These are phyloP conservation scores for Linanthus parryae DNA, from an alignment of 148 eudicot genomes.

Conservation along the genomic window DNA sequence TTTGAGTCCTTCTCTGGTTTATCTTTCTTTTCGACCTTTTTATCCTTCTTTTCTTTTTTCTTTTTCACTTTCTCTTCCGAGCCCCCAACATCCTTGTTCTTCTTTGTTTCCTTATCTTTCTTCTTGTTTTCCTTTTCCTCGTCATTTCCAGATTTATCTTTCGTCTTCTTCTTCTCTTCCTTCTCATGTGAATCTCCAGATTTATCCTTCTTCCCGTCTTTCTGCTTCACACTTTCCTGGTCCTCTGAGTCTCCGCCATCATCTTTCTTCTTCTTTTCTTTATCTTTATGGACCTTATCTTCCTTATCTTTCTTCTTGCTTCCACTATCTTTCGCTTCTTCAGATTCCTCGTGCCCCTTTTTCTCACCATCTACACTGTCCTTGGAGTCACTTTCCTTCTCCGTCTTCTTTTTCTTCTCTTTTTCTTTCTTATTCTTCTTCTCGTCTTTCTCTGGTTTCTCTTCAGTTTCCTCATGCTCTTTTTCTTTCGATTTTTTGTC, in stretches of 20 bases:
- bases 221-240: not conserved
- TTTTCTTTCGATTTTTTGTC: not conserved
- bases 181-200: constrained; percentile 1
- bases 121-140: constrained; percentile 1
- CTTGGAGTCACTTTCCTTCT: not conserved
- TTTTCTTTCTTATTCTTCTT: not conserved
- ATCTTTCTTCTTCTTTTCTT: constrained; percentile 1
- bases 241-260: not conserved
- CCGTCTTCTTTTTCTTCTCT: constrained; percentile 5
- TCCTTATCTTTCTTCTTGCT: no score
- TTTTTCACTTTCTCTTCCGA: constrained; percentile 5
- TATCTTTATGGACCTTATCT: no score
- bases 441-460: not conserved
- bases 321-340: no score
- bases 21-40: constrained; percentile 12
- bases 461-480: not conserved
- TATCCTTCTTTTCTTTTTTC: constrained; percentile 10
- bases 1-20: constrained; percentile 19
- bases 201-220: not conserved
- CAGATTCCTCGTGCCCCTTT: not conserved
- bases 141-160: constrained; percentile 1
- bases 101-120: not conserved
- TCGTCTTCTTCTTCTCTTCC: not conserved
- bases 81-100: constrained; percentile 6
- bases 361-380: not conserved